These are phyloP conservation scores for Microcyclospora pomicola DNA, from an alignment of 2,329 filamentous ascomycete species.

Conservation along the genomic window DNA sequence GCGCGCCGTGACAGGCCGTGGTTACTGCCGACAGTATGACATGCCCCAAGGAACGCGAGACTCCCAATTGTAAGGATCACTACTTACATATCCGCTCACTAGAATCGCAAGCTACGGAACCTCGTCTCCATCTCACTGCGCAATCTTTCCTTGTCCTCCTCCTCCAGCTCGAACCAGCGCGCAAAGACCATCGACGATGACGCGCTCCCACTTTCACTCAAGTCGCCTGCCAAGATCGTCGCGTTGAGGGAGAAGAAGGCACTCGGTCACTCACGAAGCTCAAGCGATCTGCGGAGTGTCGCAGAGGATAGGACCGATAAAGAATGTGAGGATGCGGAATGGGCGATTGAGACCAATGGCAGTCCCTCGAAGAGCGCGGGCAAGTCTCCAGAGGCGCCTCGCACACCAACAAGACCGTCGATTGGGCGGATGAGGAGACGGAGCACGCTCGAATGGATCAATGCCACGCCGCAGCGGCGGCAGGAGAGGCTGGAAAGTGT, in stretches of 20 bases:
- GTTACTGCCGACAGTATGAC: slow-evolving; percentile 37
- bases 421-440: slow-evolving; percentile 34
- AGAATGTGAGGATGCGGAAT: slow-evolving; percentile 3
- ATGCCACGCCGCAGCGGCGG: slow-evolving; percentile 43
- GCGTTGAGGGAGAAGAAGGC: slow-evolving; percentile 35
- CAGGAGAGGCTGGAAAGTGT: slow-evolving; percentile 67
- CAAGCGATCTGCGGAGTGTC: slow-evolving; percentile 35
- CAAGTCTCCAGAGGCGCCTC: slow-evolving; percentile 8
- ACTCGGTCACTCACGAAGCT: slow-evolving; percentile 46
- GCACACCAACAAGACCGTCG: slow-evolving; percentile 21
- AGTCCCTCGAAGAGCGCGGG: slow-evolving; percentile 13
- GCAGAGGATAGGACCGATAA: slow-evolving; percentile 12
- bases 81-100: background rate
- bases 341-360: slow-evolving; percentile 3
- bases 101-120: slow-evolving; percentile 75
- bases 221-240: slow-evolving; percentile 53
- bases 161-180: slow-evolving; percentile 30
- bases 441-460: slow-evolving; percentile 50
- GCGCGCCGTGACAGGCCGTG: slow-evolving; percentile 33
- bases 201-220: slow-evolving; percentile 51
- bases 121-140: slow-evolving; percentile 75
- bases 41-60: background rate
- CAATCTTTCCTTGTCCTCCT: slow-evolving; percentile 58
- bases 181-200: slow-evolving; percentile 62
- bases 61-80: background rate